Evolutionary conservation across 768 basidiomycete genomes (phyloP).

Genomic region (Xerocomellus amylosporus): DNA sequence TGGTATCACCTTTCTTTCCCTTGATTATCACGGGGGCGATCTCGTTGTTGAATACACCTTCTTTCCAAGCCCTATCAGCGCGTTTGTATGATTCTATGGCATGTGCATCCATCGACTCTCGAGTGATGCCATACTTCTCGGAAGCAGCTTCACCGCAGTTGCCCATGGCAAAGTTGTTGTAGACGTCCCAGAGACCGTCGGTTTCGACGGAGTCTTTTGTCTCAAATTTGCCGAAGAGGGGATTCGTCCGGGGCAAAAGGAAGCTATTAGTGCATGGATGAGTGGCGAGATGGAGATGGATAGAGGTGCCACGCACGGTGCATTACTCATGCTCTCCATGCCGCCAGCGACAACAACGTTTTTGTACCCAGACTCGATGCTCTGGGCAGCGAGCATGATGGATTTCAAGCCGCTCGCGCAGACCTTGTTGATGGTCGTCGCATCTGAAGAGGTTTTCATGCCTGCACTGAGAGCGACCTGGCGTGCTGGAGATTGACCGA

Average conservation of each 20-base stretch:
- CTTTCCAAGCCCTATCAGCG: slow-evolving; percentile 86
- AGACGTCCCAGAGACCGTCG: slow-evolving; percentile 96
- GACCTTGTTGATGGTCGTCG: slow-evolving; percentile 99
- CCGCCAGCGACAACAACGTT: slow-evolving; percentile 90
- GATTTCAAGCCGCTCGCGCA: slow-evolving; percentile 98
- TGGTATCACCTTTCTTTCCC: slow-evolving; percentile 89
- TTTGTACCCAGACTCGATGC: slow-evolving; percentile 82
- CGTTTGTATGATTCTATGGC: slow-evolving; percentile 95
- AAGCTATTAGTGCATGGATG: slow-evolving; percentile 46
- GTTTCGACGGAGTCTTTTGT: slow-evolving; percentile 82
- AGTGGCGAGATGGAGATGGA: slow-evolving; percentile 2
- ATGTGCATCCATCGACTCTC: slow-evolving; percentile 86
- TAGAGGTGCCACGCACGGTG: slow-evolving; percentile 66
- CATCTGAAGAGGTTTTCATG: slow-evolving; percentile 80
- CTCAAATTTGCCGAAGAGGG: slow-evolving; percentile 85
- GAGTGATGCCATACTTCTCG: slow-evolving; percentile 75
- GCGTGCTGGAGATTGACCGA: slow-evolving; percentile 96
- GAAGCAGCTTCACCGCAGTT: slow-evolving; percentile 91
- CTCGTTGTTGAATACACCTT: slow-evolving; percentile 82
- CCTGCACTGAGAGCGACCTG: slow-evolving; percentile 95
- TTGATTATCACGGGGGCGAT: slow-evolving; percentile 88
- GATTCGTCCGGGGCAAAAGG: slow-evolving; percentile 78
- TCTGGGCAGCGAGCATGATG: slow-evolving; percentile 90
- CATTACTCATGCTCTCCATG: slow-evolving; percentile 99
- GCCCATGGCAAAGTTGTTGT: slow-evolving; percentile 98